phyloP scores from a whole-genome alignment of 2,329 filamentous ascomycete species.

The Knufia fluminis region DNA sequence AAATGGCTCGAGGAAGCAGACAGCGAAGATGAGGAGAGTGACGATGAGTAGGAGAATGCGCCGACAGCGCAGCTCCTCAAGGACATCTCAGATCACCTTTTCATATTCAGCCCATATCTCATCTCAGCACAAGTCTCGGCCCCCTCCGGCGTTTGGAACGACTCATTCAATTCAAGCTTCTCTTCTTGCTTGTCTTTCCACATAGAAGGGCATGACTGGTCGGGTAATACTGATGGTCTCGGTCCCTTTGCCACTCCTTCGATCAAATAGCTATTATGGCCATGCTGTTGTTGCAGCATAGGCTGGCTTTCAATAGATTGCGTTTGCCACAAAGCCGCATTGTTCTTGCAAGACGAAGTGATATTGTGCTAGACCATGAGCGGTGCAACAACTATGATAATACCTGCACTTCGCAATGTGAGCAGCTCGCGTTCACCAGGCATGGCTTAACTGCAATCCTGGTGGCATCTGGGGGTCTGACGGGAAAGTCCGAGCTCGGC shows the following conservation, averaged over 20 bases:
- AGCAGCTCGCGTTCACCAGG: no score
- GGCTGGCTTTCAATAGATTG: constrained; percentile 7
- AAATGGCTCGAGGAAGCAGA: constrained; percentile 87
- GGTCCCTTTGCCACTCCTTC: constrained; percentile 6
- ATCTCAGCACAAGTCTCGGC: neutral
- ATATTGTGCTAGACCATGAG: no score
- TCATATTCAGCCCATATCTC: neutral
- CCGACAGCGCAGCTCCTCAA: neutral
- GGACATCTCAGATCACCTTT: neutral
- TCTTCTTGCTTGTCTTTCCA: neutral
- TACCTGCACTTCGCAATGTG: no score
- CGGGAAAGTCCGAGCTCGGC: no score
- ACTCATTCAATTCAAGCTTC: neutral
- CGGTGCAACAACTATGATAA: no score
- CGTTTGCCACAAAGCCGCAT: constrained; percentile 7
- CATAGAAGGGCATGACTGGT: neutral
- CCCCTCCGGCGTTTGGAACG: neutral
- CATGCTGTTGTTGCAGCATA: neutral
- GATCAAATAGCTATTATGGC: neutral
- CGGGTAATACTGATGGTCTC: neutral
- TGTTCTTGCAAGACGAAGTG: no score
- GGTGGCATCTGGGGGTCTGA: no score
- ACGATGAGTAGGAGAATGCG: constrained; percentile 43
- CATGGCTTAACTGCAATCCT: no score
- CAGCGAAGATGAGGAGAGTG: constrained; percentile 53